Evolutionary conservation across 257 asterid species (phyloP), one percentile per base, ranked within the genome.

Genomic region (Mentha longifolia): DNA sequence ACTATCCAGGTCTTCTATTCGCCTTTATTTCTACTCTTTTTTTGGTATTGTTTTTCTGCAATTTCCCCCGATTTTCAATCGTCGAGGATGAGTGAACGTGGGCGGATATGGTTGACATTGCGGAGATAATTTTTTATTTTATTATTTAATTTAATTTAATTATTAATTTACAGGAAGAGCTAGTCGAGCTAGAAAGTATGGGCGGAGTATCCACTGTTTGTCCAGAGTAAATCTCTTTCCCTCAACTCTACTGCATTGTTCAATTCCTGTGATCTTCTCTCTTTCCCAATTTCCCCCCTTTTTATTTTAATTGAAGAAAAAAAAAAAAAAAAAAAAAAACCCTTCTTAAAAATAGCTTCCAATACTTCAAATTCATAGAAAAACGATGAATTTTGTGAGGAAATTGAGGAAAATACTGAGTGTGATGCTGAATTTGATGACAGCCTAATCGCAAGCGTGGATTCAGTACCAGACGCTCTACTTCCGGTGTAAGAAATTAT

Each of bases 121-220:
- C 5, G 22, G 10, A 17, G 5, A 7, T n/a, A n/a, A n/a, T 15
- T 3, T 14, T 12, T 17, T 15, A 31, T 47, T 3, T 25, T 0
- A 7, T 41, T 15, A 46, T 9, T 49, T 28, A 0, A 35, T 15
- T 41, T 35, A 72, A 20, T 43, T 14, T n/a, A n/a, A n/a, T n/a
- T 45, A 6, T 15, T 19, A 2, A 46, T 19, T 58, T 45, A 63
- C 81, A 92, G 98, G 97, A 86, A 70, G 97, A 92, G 81, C 79
- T 88, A 42, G 86, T 81, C 16, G 80, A 82, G 68, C 89, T 90
- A 54, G 98, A 92, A 61, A 84, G 88, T n/a, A 67, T 81, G 25
- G 97, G 88, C 46, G 84, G 87, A 74, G 86, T 83, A 37, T 92
- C 98, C 20, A 58, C 83, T 54, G 95, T 92, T 11, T 92, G 97